A percentile compares a stretch with the other conserved stretches of the same genome.
phyloP scores from a whole-genome alignment of 2,329 filamentous ascomycete species.

The Ceratocystis cubensis region DNA sequence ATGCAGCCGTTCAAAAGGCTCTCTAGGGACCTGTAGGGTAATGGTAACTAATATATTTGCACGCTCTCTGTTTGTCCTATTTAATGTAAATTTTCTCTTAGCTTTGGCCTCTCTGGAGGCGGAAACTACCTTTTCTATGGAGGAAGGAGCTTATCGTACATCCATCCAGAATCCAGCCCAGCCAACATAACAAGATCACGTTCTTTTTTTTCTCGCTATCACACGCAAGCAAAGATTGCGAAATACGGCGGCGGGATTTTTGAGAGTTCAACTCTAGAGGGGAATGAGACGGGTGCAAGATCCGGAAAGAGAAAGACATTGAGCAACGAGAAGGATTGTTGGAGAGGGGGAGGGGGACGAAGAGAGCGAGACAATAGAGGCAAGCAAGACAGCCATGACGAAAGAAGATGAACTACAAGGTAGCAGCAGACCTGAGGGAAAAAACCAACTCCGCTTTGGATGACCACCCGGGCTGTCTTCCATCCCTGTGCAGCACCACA shows the following conservation, averaged over 20 bases:
- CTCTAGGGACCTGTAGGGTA: neutral
- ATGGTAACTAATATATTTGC: neutral
- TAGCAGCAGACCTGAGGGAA: neutral
- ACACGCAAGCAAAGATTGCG: neutral
- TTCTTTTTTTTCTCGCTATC: neutral
- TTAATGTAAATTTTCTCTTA: neutral
- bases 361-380: constrained; percentile 11
- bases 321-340: neutral
- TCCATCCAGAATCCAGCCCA: neutral
- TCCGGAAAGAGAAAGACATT: neutral
- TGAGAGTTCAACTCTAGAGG: no score
- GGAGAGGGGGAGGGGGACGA: constrained; percentile 10
- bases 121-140: neutral
- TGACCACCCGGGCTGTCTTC: neutral
- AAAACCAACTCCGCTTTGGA: neutral
- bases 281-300: neutral
- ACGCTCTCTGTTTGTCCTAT: neutral
- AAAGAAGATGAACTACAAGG: neutral
- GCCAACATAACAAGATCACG: neutral
- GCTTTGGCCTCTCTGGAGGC: neutral
- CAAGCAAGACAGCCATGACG: neutral
- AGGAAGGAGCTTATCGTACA: neutral
- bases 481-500: neutral
- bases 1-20: neutral
- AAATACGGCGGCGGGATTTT: neutral